Conservation (phyloP, 2,329 filamentous ascomycete species). For the Lasiodiplodia sp. region DNA sequence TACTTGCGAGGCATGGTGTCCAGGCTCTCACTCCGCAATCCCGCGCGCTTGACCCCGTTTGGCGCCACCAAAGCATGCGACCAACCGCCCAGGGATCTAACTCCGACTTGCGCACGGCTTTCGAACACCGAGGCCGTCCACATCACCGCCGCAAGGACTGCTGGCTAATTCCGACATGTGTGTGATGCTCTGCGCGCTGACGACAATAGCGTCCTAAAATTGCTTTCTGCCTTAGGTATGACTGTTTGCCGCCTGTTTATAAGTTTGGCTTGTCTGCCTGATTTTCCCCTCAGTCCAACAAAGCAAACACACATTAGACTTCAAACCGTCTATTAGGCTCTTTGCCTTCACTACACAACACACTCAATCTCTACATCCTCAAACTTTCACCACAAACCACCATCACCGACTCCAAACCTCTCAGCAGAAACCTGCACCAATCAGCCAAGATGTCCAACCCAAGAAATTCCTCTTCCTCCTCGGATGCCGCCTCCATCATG, state of each 20-base stretch:
- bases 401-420: not conserved
- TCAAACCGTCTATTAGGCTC: not conserved
- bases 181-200: not conserved
- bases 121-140: constrained; percentile 9
- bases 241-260: not conserved
- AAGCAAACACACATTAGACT: not conserved
- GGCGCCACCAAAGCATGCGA: not conserved
- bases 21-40: not conserved
- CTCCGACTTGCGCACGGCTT: not conserved
- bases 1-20: not conserved
- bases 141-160: not conserved
- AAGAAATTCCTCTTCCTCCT: not conserved
- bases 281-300: not conserved
- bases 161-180: constrained; percentile 4
- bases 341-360: not conserved
- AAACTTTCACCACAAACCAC: not conserved
- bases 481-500: constrained; percentile 33
- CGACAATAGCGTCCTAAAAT: not conserved
- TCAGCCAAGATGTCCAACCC: constrained; percentile 14
- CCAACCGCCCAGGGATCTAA: not conserved
- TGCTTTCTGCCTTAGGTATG: constrained; percentile 12
- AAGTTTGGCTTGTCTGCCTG: constrained; percentile 9
- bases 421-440: not conserved
- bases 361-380: not conserved
- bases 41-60: not conserved